Base-by-base conservation (phyloP, 1,284 basidiomycete genomes). In the Fomitiporia mediterranea region DNA sequence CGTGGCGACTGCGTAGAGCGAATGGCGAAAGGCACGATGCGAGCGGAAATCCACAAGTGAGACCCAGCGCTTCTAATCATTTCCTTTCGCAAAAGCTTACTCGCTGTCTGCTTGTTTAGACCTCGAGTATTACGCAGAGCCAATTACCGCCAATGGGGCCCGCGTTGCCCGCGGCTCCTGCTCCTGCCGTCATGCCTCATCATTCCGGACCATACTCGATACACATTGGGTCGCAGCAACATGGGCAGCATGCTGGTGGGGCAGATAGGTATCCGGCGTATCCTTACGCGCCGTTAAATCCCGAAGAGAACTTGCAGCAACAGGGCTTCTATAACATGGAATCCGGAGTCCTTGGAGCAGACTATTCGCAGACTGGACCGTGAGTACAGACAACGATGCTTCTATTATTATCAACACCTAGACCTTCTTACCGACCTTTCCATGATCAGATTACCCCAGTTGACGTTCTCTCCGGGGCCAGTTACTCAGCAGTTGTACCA, bases 1-100 rank as follows among this genome's bases (percentile, higher is more conserved):
- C 55, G 27, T 56, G 55, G 55, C 13, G 44, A 13, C 17, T 38
- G 23, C 32, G 53, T 4, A 55, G 38, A 39, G 37, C 23, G 13
- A 17, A 30, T 11, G 27, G 23, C 6, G 25, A 46, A 15, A 19
- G 30, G 25, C 44, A 17, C 5, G 21, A 46, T 7, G 13, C 23
- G 17, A 25, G 13, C 25, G 44, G 25, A 25, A 46, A 17, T 28
- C 25, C 25, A 5, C 44, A 46, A 28, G 44, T 46, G 25, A 7
- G 44, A 8, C 27, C 44, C 3, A n/a, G 1, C 13, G 13, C 1
- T 46, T 46, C 44, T 46, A 17, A 46, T 17, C 11, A 46, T 30
- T 7, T 11, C 25, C 4, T 17, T 28, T 28, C 13, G 13, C 13
- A 25, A 23, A 46, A 46, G 44, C 27, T 23, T 23, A 25, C n/a